These are phyloP conservation scores for Phanerochaete sordida DNA, from an alignment of 768 basidiomycete genomes.

Conservation along the genomic window DNA sequence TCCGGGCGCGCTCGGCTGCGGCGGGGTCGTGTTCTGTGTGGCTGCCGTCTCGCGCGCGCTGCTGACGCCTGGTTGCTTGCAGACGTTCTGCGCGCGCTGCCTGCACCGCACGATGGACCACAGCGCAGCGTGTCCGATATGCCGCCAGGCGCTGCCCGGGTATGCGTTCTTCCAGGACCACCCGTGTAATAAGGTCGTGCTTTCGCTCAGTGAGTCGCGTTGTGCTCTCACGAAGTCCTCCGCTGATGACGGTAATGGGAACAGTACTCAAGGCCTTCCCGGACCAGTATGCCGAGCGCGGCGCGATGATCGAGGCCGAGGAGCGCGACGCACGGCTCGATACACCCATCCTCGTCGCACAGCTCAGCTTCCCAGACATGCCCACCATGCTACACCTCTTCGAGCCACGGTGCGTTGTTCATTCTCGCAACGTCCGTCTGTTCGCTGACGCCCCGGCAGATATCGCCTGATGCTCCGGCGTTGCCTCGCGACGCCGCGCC, in stretches of 20 bases:
- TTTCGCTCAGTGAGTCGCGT: slow-evolving; percentile 54
- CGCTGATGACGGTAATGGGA: neutral
- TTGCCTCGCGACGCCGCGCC: slow-evolving; percentile 73
- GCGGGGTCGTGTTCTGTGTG: neutral
- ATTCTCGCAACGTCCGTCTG: neutral
- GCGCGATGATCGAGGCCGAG: slow-evolving; percentile 62
- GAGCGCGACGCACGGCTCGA: slow-evolving; percentile 77
- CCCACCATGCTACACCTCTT: slow-evolving; percentile 90
- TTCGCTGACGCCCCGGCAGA: slow-evolving; percentile 29
- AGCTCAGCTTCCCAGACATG: slow-evolving; percentile 87
- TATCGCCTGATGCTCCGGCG: slow-evolving; percentile 96
- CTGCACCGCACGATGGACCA: slow-evolving; percentile 91
- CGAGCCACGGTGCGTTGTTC: slow-evolving; percentile 65
- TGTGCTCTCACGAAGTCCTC: slow-evolving; percentile 7
- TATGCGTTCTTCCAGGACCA: slow-evolving; percentile 80
- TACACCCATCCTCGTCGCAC: slow-evolving; percentile 89
- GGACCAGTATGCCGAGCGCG: slow-evolving; percentile 58
- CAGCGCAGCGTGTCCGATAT: slow-evolving; percentile 76
- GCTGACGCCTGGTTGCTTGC: neutral
- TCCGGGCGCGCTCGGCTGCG: too few species aligned
- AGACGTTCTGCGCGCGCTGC: slow-evolving; percentile 92
- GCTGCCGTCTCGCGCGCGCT: neutral
- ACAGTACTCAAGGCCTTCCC: slow-evolving; percentile 72
- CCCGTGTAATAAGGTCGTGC: slow-evolving; percentile 65
- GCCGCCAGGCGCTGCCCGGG: slow-evolving; percentile 73